Evolutionary conservation across 2,329 filamentous ascomycete genomes (phyloP), one percentile per base, ranked within the genome.

Genomic region (Fusarium pininemorale): DNA sequence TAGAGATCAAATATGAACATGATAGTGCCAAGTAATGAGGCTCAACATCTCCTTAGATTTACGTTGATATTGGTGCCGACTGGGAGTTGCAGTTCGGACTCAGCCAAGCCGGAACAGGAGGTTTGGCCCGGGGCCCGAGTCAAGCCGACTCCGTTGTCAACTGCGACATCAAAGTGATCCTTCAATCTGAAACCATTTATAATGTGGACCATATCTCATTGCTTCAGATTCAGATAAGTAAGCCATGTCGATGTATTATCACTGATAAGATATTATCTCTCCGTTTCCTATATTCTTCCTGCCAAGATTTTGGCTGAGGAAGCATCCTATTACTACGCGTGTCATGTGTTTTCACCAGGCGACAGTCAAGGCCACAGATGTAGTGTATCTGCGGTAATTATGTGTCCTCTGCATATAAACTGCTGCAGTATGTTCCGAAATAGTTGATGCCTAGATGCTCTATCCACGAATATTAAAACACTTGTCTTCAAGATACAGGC

Each of bases 401-500:
- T n/a, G 16, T 51, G 26, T 42, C 32, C 13, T 32, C 32, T 45
- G 5, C n/a, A 26, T 15, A 28, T n/a, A 58, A 12, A 7, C 20
- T 15, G 13, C 30, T 30, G 44, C 10, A 38, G 50, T 37, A 38
- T 15, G 24, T 11, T 16, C 12, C 9, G 16, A 32, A 39, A 37
- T 3, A 15, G 37, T n/a, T 39, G 59, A n/a, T 70, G 67, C 53
- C 67, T 70, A 37, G 44, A 47, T 42, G 16, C 24, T 61, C 20
- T 61, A 22, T 58, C 59, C 41, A 70, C 3, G 28, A 32, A 58
- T 6, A 58, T 65, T 26, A 18, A 53, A 53, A 54, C 59, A 70
- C 51, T 53, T 70, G 66, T 65, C 67, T 70, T 70, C 18, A 62
- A 44, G 28, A 28, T 39, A 30, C 13, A 39, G 60, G 42, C 11